Evolutionary conservation across 2,329 filamentous ascomycete genomes (phyloP).

Genomic region (Colletotrichum coccodes): DNA sequence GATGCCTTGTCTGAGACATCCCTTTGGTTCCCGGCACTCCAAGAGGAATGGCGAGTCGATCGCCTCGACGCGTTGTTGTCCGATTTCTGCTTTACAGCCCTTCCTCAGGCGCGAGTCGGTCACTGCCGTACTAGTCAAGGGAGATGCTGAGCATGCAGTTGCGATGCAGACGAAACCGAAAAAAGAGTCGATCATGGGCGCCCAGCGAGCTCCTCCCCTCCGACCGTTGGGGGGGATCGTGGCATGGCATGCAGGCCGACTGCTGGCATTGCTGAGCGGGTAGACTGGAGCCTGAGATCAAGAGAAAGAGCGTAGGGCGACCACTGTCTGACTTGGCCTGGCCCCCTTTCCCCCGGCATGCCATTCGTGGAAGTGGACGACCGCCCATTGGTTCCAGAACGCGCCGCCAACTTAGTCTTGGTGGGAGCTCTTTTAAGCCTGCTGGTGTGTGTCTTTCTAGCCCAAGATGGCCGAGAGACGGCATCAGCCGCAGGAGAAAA

Average conservation of each 20-base stretch:
- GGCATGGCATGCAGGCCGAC: background rate
- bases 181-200: background rate
- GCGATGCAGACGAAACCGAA: background rate
- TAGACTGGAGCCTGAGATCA: conserved; percentile 11
- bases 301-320: background rate
- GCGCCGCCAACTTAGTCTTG: background rate
- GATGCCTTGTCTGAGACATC: conserved; percentile 29
- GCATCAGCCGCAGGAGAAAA: background rate
- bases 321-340: conserved; percentile 12
- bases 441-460: background rate
- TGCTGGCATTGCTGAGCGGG: background rate
- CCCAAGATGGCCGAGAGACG: background rate
- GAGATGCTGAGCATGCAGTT: conserved; percentile 15
- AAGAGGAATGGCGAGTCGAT: conserved; percentile 16
- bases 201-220: background rate
- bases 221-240: background rate
- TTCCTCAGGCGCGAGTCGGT: background rate
- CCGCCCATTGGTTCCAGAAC: conserved; percentile 22
- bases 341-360: conserved; percentile 26
- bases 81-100: background rate
- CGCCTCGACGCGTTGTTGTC: conserved; percentile 19
- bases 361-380: conserved; percentile 21
- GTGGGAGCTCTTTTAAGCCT: background rate
- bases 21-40: conserved; percentile 22
- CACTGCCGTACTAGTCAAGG: background rate